Percentiles rank a stretch among this genome's conserved stretches.
phyloP scores from a whole-genome alignment of 306 rosid species.

The Hippophae tibetana region DNA sequence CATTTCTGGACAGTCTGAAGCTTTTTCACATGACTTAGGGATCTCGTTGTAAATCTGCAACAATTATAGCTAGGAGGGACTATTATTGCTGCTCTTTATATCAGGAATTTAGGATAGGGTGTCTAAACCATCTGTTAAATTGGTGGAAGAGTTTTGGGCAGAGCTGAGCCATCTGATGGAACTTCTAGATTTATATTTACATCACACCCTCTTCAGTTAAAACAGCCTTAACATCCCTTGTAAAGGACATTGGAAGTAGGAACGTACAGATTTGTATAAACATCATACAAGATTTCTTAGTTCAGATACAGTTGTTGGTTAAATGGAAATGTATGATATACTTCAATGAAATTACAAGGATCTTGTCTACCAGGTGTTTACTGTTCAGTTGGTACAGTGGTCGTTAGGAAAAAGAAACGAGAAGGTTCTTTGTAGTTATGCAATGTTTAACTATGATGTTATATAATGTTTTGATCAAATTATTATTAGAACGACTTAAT shows the following conservation, averaged over 20 bases:
- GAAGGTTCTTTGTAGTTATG: too few species aligned
- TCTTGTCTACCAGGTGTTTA: too few species aligned
- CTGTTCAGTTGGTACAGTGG: too few species aligned
- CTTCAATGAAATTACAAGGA: too few species aligned
- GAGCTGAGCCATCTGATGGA: slow-evolving; percentile 17
- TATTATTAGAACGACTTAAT: too few species aligned
- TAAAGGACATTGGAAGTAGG: neutral
- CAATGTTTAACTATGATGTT: too few species aligned
- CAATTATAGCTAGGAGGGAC: slow-evolving; percentile 2
- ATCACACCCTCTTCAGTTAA: neutral
- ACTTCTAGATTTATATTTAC: neutral
- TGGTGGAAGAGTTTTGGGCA: neutral
- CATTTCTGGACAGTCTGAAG: slow-evolving; percentile 18
- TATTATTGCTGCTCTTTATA: neutral
- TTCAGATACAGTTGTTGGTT: too few species aligned
- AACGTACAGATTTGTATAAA: too few species aligned
- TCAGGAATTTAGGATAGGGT: slow-evolving; percentile 11
- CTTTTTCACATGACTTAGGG: slow-evolving; percentile 9
- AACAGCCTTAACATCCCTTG: slow-evolving; percentile 8
- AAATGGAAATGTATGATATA: too few species aligned
- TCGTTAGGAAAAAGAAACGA: too few species aligned
- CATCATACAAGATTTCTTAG: too few species aligned
- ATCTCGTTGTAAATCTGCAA: slow-evolving; percentile 14
- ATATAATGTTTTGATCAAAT: too few species aligned
- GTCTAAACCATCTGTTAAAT: neutral